phyloP scores from a whole-genome alignment of 2,329 filamentous ascomycete species.

The Aspergillus fumigatiaffinis region DNA sequence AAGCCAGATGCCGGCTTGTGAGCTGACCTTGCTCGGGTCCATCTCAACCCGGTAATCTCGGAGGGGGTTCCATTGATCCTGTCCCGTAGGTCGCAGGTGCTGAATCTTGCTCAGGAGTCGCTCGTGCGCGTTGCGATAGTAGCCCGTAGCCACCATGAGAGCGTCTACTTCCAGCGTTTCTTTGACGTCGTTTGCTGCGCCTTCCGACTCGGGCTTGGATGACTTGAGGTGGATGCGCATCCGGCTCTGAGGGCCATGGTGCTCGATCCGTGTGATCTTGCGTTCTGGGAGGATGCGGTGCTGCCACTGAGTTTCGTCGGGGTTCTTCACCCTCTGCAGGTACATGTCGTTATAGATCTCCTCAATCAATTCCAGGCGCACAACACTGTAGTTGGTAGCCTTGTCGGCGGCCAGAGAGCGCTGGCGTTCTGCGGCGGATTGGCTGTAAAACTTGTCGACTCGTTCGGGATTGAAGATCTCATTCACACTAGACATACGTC shows the following conservation, averaged over 20 bases:
- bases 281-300: slow-evolving; percentile 73
- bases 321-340: slow-evolving; percentile 69
- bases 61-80: slow-evolving; percentile 61
- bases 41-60: slow-evolving; percentile 79
- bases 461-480: slow-evolving; percentile 91
- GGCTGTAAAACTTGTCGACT: slow-evolving; percentile 71
- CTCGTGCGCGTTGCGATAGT: slow-evolving; percentile 73
- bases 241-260: slow-evolving; percentile 47
- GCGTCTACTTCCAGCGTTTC: slow-evolving; percentile 73
- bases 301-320: slow-evolving; percentile 71
- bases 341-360: slow-evolving; percentile 85
- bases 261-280: slow-evolving; percentile 59
- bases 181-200: slow-evolving; percentile 39
- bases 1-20: slow-evolving; percentile 77
- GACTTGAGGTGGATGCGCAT: slow-evolving; percentile 61
- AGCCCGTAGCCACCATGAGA: slow-evolving; percentile 84
- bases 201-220: slow-evolving; percentile 25
- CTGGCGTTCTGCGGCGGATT: slow-evolving; percentile 60
- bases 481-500: slow-evolving; percentile 66
- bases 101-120: slow-evolving; percentile 67
- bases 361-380: slow-evolving; percentile 86
- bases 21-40: slow-evolving; percentile 61
- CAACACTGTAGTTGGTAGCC: slow-evolving; percentile 91
- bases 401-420: slow-evolving; percentile 64
- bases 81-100: slow-evolving; percentile 59